Evolutionary conservation across 805 yeast species (phyloP).

Genomic region (Candida berthetii): DNA sequence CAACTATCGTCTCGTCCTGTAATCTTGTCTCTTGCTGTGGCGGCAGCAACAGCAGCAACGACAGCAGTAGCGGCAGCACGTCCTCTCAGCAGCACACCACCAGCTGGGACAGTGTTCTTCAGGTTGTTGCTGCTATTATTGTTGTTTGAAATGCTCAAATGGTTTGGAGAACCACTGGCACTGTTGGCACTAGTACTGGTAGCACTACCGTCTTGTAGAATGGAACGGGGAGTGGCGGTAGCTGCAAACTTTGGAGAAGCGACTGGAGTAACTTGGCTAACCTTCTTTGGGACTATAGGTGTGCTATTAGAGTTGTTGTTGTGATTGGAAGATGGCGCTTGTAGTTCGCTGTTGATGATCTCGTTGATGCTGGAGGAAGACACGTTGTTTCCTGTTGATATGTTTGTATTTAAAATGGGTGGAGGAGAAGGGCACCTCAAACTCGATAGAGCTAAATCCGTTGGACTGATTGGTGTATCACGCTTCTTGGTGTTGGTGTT

Average conservation of each 20-base stretch:
- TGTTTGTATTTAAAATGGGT: conserved; percentile 42
- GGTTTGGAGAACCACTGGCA: neutral
- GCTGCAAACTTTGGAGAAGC: conserved; percentile 1
- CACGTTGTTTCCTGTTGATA: conserved; percentile 15
- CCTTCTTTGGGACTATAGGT: neutral
- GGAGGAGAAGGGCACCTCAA: conserved; percentile 71
- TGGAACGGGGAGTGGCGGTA: neutral
- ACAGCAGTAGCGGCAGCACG: conserved; percentile 31
- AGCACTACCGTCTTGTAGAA: neutral
- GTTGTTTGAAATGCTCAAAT: neutral
- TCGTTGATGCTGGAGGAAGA: conserved; percentile 18
- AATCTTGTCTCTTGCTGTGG: conserved; percentile 25
- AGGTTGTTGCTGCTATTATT: neutral
- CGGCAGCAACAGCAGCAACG: conserved; percentile 33
- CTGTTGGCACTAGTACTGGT: too few species aligned
- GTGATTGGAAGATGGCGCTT: too few species aligned
- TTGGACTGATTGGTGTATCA: conserved; percentile 33
- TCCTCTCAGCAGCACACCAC: conserved; percentile 37
- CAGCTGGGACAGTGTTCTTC: conserved; percentile 35
- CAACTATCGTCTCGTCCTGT: too few species aligned
- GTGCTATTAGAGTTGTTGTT: neutral
- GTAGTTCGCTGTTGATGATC: conserved; percentile 14
- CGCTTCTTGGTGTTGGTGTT: neutral
- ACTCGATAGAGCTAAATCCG: conserved; percentile 51
- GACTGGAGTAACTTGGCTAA: conserved; percentile 1